Base-by-base conservation (phyloP, 805 yeast species). In the Lipomyces yamanashiensis region DNA sequence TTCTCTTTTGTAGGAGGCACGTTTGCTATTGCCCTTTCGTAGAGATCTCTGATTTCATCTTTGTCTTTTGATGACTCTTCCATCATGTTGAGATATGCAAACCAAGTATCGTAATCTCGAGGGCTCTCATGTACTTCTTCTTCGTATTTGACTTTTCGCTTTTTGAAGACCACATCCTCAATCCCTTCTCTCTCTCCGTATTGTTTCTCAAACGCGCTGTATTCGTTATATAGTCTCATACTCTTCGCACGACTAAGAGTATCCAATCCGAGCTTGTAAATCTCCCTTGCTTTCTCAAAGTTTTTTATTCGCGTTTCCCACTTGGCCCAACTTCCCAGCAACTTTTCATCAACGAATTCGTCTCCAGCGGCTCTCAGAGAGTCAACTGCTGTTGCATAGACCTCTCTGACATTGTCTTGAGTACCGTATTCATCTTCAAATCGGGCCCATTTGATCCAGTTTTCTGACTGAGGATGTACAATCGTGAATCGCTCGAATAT, bases 51-150 rank as follows among this genome's bases (percentile, higher is more conserved):
- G 15, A 75, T 65, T 0, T 71, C 76, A 0, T 70, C 76, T 0
- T 75, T 71, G 21, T 70, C 71, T 23, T 71, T 63, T 12, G 71
- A 67, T 19, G 78, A 70, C 28, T 81, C 79, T 57, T 82, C 82
- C 12, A 85, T 70, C 28, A 90, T 72, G 12, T 82, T 79, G 1
- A 90, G 63, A 70, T 86, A 87, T 0, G 83, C 73, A 93, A 96
- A 92, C 98, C 98, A 92, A 0, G 85, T 77, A 70, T 89, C 95
- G 74, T 85, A 86, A 75, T 90, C 89, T 41, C 58, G 47, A 0
- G 90, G 86, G 58, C 83, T 78, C 10, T 71, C 68, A 7, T 71
- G 63, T 13, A 89, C 69, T 21, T 76, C 78, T 2, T 76, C 73
- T 70, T 87, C 86, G 72, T 88, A 90, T 58, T 78, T 78, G 7